phyloP scores from a whole-genome alignment of 495 filamentous ascomycete genomes.

The Hypomontagnella monticulosa region DNA sequence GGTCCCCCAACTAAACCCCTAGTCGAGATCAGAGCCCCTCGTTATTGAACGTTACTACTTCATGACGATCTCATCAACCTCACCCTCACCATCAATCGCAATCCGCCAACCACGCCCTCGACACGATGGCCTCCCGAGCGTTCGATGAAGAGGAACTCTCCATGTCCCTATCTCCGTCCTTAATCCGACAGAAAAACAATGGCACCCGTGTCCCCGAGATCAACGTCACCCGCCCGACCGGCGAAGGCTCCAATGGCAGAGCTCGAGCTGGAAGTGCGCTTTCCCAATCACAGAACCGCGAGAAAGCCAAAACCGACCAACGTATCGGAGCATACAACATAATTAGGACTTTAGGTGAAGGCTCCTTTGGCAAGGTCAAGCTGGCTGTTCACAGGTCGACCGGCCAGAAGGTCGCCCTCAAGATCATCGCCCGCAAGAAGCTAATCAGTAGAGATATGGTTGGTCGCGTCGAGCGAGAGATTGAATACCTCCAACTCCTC shows the following conservation, averaged over 20 bases:
- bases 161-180: constrained; percentile 77
- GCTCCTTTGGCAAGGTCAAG: constrained; percentile 98
- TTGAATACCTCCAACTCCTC: constrained; percentile 94
- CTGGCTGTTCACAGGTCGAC: constrained; percentile 90
- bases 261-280: constrained; percentile 45
- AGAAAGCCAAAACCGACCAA: constrained; percentile 69
- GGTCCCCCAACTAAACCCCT: constrained; percentile 10
- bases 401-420: constrained; percentile 92
- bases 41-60: constrained; percentile 35
- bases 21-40: constrained; percentile 37
- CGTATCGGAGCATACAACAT: constrained; percentile 91
- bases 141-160: constrained; percentile 93
- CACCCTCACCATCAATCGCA: constrained; percentile 32
- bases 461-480: constrained; percentile 94
- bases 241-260: constrained; percentile 51
- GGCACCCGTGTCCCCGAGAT: constrained; percentile 43
- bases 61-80: constrained; percentile 40
- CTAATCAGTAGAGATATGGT: constrained; percentile 96
- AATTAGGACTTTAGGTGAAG: constrained; percentile 90
- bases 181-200: constrained; percentile 64
- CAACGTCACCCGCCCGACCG: constrained; percentile 48
- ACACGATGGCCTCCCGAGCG: constrained; percentile 62
- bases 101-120: constrained; percentile 9
- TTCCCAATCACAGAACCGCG: constrained; percentile 46
- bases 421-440: constrained; percentile 96